phyloP scores from a whole-genome alignment of 306 rosid genomes.

The Rosa lucieae region DNA sequence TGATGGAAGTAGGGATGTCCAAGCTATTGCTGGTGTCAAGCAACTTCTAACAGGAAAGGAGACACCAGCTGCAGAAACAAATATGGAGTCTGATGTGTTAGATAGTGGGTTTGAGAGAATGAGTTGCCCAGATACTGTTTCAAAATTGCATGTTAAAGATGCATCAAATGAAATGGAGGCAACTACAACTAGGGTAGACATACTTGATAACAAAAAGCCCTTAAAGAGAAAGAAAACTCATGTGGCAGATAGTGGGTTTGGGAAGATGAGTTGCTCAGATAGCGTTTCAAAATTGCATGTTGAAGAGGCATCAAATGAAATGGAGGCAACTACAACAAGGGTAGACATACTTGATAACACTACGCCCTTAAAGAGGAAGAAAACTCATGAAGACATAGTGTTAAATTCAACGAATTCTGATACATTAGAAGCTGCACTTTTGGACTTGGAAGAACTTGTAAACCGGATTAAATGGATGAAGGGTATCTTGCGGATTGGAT shows the following conservation, averaged over 20 bases:
- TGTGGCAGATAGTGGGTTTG: constrained; percentile 18
- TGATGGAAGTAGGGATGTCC: constrained; percentile 28
- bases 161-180: constrained; percentile 29
- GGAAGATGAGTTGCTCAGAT: constrained; percentile 31
- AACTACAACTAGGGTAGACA: constrained; percentile 14
- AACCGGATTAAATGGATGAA: constrained; percentile 66
- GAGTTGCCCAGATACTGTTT: constrained; percentile 26
- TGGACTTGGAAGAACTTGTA: constrained; percentile 82
- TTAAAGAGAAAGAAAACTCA: constrained; percentile 41
- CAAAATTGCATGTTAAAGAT: constrained; percentile 27
- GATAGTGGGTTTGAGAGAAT: constrained; percentile 27
- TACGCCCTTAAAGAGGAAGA: constrained; percentile 40
- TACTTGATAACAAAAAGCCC: constrained; percentile 19
- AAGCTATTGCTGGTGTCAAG: constrained; percentile 17
- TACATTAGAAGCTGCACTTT: constrained; percentile 53
- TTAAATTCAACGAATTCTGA: constrained; percentile 48
- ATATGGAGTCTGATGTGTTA: constrained; percentile 18
- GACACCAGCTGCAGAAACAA: constrained; percentile 1
- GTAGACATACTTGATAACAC: constrained; percentile 23
- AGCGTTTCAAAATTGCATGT: constrained; percentile 25
- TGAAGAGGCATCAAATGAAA: constrained; percentile 29
- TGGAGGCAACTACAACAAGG: constrained; percentile 15
- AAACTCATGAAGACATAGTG: constrained; percentile 29
- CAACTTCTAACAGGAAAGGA: constrained; percentile 20
- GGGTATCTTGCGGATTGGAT: constrained; percentile 42